A percentile compares a stretch with the other conserved stretches of the same genome.
Conservation (phyloP, 192 early-diverging fungal genomes). For the Backusella circina region DNA sequence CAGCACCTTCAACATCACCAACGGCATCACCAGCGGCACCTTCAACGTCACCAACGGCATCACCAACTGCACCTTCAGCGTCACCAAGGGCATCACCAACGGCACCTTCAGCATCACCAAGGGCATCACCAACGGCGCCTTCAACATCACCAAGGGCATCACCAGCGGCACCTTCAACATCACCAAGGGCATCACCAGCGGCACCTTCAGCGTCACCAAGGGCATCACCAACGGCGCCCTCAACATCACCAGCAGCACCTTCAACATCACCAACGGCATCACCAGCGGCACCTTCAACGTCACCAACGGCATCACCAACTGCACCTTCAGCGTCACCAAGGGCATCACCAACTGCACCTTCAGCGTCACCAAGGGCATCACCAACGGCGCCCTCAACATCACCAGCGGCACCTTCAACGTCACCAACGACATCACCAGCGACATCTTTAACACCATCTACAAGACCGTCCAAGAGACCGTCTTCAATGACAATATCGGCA, state of each 20-base stretch:
- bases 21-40: neutral
- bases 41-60: neutral
- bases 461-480: neutral
- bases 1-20: neutral
- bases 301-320: neutral
- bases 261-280: neutral
- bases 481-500: neutral
- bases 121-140: neutral
- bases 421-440: neutral
- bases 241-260: too few species aligned
- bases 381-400: neutral
- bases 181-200: neutral
- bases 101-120: neutral
- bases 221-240: too few species aligned
- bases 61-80: neutral
- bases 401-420: neutral
- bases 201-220: too few species aligned
- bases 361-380: neutral
- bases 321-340: neutral
- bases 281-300: neutral
- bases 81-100: neutral
- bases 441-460: neutral
- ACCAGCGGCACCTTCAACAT: neutral
- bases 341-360: neutral
- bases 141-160: neutral